Evolutionary conservation across 805 yeast genomes (phyloP).

Genomic region (Kockiozyma suomiensis): DNA sequence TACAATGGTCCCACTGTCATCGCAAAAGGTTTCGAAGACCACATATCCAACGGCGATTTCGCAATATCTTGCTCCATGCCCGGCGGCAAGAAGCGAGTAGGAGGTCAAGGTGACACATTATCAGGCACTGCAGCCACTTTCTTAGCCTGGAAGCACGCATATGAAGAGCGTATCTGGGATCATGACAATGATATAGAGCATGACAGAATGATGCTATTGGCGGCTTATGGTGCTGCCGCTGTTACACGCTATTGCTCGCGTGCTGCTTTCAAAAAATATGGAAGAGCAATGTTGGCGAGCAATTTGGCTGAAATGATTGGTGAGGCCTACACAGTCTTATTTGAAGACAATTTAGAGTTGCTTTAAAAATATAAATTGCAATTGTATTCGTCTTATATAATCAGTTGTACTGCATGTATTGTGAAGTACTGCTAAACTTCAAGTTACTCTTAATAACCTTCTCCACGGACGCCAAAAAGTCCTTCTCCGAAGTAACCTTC

Average conservation of each 20-base stretch:
- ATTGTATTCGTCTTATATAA: neutral
- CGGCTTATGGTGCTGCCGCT: constrained; percentile 68
- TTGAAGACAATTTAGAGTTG: constrained; percentile 33
- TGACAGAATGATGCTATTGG: constrained; percentile 43
- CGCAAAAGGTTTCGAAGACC: constrained; percentile 71
- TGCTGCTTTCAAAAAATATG: constrained; percentile 64
- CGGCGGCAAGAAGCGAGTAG: constrained; percentile 82
- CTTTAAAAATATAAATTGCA: neutral
- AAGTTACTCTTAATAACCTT: constrained; percentile 98
- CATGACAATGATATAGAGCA: constrained; percentile 44
- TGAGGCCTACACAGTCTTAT: constrained; percentile 57
- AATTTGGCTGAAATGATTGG: constrained; percentile 73
- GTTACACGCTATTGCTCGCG: constrained; percentile 67
- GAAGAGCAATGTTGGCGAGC: constrained; percentile 83
- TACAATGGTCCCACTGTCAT: constrained; percentile 65
- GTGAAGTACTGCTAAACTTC: constrained; percentile 95
- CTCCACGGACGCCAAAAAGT: constrained; percentile 95
- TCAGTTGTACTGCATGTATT: constrained; percentile 77
- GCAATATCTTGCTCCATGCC: constrained; percentile 49
- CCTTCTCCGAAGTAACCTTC: constrained; percentile 97
- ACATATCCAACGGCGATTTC: constrained; percentile 56
- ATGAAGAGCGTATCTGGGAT: constrained; percentile 62
- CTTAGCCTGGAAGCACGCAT: constrained; percentile 75
- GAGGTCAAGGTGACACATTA: constrained; percentile 96
- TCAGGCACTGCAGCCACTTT: constrained; percentile 85